phyloP scores from a whole-genome alignment of 2,329 filamentous ascomycete species.

The Tolypocladium cylindrosporum region DNA sequence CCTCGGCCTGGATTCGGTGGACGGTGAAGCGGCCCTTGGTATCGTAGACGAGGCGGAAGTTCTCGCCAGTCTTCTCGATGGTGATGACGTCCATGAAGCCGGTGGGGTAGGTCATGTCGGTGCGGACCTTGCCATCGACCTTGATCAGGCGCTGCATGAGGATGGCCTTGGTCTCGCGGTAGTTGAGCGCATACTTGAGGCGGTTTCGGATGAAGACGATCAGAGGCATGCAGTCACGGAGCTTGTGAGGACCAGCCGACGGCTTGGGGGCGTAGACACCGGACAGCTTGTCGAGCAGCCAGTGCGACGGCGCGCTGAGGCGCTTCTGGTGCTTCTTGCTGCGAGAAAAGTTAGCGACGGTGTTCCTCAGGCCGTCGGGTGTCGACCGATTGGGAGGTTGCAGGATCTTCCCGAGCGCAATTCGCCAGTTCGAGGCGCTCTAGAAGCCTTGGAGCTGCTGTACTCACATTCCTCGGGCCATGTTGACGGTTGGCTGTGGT shows the following conservation, averaged over 20 bases:
- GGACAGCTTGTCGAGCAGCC: conserved; percentile 99
- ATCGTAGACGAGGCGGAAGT: conserved; percentile 99
- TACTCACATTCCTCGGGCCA: conserved; percentile 56
- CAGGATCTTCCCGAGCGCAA: neutral
- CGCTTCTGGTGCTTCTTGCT: conserved; percentile 99
- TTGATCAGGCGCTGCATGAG: conserved; percentile 99
- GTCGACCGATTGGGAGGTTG: neutral
- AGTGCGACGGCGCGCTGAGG: conserved; percentile 97
- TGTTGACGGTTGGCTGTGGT: conserved; percentile 36
- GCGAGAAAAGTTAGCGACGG: conserved; percentile 12
- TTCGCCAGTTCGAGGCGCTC: neutral
- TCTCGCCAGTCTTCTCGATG: conserved; percentile 99
- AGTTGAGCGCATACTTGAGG: conserved; percentile 99
- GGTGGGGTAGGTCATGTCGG: conserved; percentile 92
- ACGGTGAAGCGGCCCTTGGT: conserved; percentile 99
- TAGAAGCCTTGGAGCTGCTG: neutral
- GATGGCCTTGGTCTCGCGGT: conserved; percentile 93
- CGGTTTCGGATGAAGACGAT: conserved; percentile 97
- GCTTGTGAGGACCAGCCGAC: conserved; percentile 91
- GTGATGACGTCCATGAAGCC: conserved; percentile 99
- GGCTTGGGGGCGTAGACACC: conserved; percentile 68
- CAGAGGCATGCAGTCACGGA: conserved; percentile 95
- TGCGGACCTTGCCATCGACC: conserved; percentile 99
- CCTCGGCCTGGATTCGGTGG: conserved; percentile 96
- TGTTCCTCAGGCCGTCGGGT: neutral